These are phyloP conservation scores for Rhodotorula toruloides DNA, from an alignment of 768 basidiomycete genomes.

Conservation along the genomic window DNA sequence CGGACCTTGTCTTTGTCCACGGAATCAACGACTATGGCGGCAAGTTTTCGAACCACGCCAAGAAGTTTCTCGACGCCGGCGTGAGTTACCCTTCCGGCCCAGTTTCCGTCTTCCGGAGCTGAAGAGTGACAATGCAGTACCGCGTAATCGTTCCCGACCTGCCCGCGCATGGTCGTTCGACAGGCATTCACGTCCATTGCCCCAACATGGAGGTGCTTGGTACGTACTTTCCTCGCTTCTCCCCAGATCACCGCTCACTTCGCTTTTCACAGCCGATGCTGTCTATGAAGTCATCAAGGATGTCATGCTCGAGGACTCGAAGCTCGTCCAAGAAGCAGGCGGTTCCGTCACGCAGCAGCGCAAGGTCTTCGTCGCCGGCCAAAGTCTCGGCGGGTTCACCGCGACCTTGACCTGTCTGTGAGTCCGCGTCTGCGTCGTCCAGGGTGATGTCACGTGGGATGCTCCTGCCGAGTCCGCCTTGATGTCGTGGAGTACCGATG, in stretches of 20 bases:
- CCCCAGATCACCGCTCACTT: neutral
- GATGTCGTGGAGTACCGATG: neutral
- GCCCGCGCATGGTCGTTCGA: slow-evolving; percentile 39
- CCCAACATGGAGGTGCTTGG: slow-evolving; percentile 30
- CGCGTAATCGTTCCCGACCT: slow-evolving; percentile 37
- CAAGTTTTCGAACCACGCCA: slow-evolving; percentile 38
- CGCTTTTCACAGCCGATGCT: slow-evolving; percentile 26
- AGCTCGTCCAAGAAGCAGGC: slow-evolving; percentile 11
- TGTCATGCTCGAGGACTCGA: slow-evolving; percentile 23
- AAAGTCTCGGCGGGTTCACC: slow-evolving; percentile 36
- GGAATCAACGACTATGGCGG: slow-evolving; percentile 40
- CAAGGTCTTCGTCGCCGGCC: slow-evolving; percentile 39
- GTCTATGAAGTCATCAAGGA: slow-evolving; percentile 38
- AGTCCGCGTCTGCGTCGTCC: too few species aligned
- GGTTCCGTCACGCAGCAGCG: slow-evolving; percentile 19
- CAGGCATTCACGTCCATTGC: slow-evolving; percentile 37
- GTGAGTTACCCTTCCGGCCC: slow-evolving; percentile 8
- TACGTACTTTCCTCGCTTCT: neutral
- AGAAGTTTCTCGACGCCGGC: slow-evolving; percentile 36
- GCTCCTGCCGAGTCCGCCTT: neutral
- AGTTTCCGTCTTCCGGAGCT: too few species aligned
- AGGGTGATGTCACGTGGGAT: too few species aligned
- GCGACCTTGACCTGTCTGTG: slow-evolving; percentile 32
- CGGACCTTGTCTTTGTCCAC: slow-evolving; percentile 39
- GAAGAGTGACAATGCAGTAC: slow-evolving; percentile 3